Base-by-base conservation (phyloP, 768 basidiomycete genomes). In the Boletus rubropictus region DNA sequence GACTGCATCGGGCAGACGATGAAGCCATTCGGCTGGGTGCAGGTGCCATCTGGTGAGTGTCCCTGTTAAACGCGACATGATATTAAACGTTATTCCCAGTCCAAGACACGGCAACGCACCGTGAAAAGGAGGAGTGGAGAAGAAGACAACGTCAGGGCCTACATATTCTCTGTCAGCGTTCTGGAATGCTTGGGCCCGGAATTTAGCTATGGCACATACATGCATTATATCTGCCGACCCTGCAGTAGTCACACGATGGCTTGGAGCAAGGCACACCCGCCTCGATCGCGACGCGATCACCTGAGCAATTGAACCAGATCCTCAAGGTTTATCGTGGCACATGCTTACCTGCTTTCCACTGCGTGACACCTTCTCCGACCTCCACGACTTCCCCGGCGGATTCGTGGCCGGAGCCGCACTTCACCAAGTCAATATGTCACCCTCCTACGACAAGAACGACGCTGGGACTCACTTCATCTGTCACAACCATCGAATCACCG, bases 341-440 rank as follows among this genome's bases (percentile, higher is more conserved):
- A 39, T 18, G 21, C 62, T 62, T 52, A 74, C 80, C 81, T 49
- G 65, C 63, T 71, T 80, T 80, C 81, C 81, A 82, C 46, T 80
- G 72, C 1, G 75, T 77, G 18, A 82, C 81, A n/a, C 78, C 81
- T 56, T 80, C 78, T 15, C 81, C 81, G 11, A 82, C 71, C 60
- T 82, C 79, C 27, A 77, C 69, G 17, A 84, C 74, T 59, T 83
- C 79, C 20, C 82, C 82, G 28, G 82, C 82, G 44, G 81, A 83
- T 62, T 84, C 83, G 50, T 84, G 82, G 25, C 82, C 82, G 36
- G 81, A 80, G 29, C 81, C 81, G 48, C 81, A 82, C 81, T 83
- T 9, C 40, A 48, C 4, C 3, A 25, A 21, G 31, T 18, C 12
- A 22, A 21, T 34, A 24, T 39, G 21, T 37, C 32, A 17, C 15